Evolutionary conservation across 2,329 filamentous ascomycete species (phyloP).

Genomic region (Aspergillus niger): DNA sequence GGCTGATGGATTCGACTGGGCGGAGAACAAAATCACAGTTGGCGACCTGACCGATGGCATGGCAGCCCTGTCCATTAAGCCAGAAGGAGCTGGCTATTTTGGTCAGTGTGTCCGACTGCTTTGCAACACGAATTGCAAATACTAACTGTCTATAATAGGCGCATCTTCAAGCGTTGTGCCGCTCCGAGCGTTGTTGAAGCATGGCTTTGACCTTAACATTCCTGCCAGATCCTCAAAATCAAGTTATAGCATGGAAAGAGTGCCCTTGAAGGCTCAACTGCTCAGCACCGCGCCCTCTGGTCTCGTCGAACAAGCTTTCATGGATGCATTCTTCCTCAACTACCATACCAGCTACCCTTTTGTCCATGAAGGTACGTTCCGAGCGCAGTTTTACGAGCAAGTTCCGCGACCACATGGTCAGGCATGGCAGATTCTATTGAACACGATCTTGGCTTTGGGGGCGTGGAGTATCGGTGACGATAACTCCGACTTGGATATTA

Average conservation of each 20-base stretch:
- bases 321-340: conserved; percentile 50
- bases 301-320: conserved; percentile 43
- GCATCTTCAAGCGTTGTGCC: conserved; percentile 45
- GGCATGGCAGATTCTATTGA: conserved; percentile 50
- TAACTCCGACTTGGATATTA: conserved; percentile 47
- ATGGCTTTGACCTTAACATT: conserved; percentile 44
- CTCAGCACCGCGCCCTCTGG: conserved; percentile 41
- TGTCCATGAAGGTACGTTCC: conserved; percentile 51
- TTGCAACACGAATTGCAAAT: not conserved
- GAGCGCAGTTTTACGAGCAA: conserved; percentile 49
- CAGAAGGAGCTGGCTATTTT: conserved; percentile 44
- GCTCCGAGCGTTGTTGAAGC: conserved; percentile 40
- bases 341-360: conserved; percentile 53
- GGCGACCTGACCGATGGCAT: conserved; percentile 44
- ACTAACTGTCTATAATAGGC: conserved; percentile 24
- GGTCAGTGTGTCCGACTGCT: conserved; percentile 24
- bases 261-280: conserved; percentile 42
- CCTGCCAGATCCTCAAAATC: conserved; percentile 33
- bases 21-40: conserved; percentile 41
- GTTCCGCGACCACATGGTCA: conserved; percentile 45
- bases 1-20: conserved; percentile 43
- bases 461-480: conserved; percentile 47
- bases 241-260: conserved; percentile 24
- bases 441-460: conserved; percentile 50
- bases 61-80: conserved; percentile 44